phyloP scores from a whole-genome alignment of 2,329 filamentous ascomycete genomes.

The Boeremia exigua region DNA sequence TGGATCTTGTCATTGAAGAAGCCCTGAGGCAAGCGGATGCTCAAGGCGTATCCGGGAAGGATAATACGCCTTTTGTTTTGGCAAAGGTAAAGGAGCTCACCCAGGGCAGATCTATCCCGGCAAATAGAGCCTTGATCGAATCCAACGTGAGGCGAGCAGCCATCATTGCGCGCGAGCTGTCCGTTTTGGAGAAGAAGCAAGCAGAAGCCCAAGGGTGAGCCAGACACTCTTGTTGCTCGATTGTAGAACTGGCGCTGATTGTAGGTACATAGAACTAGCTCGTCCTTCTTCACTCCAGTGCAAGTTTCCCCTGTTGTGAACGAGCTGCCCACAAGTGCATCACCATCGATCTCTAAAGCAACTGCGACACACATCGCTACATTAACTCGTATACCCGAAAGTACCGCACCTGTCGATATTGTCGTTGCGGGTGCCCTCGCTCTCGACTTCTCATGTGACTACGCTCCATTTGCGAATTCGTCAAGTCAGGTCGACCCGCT shows the following conservation, averaged over 20 bases:
- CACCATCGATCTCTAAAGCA: conserved; percentile 20
- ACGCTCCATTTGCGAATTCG: conserved; percentile 56
- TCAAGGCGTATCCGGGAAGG: conserved; percentile 66
- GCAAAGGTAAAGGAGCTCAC: conserved; percentile 80
- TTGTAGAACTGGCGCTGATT: conserved; percentile 44
- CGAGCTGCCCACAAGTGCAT: conserved; percentile 21
- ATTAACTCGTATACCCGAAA: neutral
- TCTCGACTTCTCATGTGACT: conserved; percentile 86
- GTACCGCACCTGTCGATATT: conserved; percentile 59
- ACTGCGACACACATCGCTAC: conserved; percentile 1
- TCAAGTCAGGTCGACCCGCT: conserved; percentile 53
- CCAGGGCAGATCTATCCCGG: conserved; percentile 70
- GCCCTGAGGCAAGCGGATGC: conserved; percentile 47
- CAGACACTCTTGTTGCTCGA: conserved; percentile 38
- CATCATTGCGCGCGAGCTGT: conserved; percentile 67
- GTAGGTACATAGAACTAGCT: conserved; percentile 44
- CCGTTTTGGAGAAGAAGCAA: conserved; percentile 57
- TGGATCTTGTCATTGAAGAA: conserved; percentile 50
- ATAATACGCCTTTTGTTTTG: conserved; percentile 86
- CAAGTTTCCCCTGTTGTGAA: conserved; percentile 23
- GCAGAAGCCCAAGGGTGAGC: conserved; percentile 47
- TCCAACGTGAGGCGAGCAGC: conserved; percentile 71
- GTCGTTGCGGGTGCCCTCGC: conserved; percentile 90
- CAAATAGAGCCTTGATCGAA: conserved; percentile 75
- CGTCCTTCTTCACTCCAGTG: conserved; percentile 31